Evolutionary conservation across 176 grass and related monocot species (phyloP).

Genomic region (Cocos nucifera): DNA sequence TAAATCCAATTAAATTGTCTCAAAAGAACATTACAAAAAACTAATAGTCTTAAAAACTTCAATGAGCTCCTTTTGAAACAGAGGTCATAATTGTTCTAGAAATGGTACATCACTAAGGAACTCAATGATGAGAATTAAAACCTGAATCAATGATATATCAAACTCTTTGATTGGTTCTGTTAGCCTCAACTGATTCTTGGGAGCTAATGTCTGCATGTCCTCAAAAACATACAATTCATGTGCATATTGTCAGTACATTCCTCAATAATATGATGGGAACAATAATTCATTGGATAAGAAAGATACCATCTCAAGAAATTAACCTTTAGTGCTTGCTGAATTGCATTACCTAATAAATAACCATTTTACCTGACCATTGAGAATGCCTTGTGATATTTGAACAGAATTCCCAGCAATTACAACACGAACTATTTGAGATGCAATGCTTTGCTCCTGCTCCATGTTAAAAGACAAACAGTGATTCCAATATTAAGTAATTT

Average conservation of each 20-base stretch:
- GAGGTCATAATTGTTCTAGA: too few relatives aligned
- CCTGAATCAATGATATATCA: constrained; percentile 96
- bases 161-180: constrained; percentile 90
- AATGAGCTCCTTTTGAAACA: too few relatives aligned
- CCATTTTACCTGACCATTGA: constrained; percentile 61
- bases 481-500: too few relatives aligned
- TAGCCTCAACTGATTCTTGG: constrained; percentile 82
- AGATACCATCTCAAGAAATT: too few relatives aligned
- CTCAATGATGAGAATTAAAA: constrained; percentile 8
- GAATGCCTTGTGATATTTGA: constrained; percentile 52
- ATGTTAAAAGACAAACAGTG: not conserved
- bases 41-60: too few relatives aligned
- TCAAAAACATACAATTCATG: not conserved
- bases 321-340: too few relatives aligned
- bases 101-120: too few relatives aligned
- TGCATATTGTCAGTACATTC: too few relatives aligned
- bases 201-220: constrained; percentile 52
- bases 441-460: constrained; percentile 78
- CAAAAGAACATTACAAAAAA: too few relatives aligned
- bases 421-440: constrained; percentile 69
- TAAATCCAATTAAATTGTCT: not conserved
- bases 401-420: constrained; percentile 88
- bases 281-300: not conserved
- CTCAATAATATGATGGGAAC: not conserved
- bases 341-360: too few relatives aligned